Evolutionary conservation across 306 rosid species (phyloP).

Genomic region (Pterocarpus santalinus): DNA sequence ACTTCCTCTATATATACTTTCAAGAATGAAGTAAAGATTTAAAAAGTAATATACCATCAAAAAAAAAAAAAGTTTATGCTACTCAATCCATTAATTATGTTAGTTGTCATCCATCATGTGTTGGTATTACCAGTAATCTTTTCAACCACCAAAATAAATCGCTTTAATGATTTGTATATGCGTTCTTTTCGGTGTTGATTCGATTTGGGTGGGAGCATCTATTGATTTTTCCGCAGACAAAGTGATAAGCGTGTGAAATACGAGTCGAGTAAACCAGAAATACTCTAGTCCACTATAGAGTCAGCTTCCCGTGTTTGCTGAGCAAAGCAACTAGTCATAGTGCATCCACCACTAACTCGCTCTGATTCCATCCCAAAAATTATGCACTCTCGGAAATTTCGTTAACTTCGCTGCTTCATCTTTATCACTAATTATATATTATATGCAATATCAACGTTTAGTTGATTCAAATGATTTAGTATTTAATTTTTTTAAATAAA

Average conservation of each 20-base stretch:
- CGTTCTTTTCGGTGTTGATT: background rate
- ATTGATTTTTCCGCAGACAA: background rate
- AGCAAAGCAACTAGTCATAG: constrained; percentile 8
- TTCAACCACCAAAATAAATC: background rate
- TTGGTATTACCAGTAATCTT: background rate
- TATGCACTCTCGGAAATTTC: background rate
- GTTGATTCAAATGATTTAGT: too few species aligned
- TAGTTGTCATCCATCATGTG: too few species aligned
- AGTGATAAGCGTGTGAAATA: constrained; percentile 24
- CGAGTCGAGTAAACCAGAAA: constrained; percentile 12
- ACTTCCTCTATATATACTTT: background rate
- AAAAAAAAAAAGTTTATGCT: too few species aligned
- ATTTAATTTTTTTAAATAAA: too few species aligned
- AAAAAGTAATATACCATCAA: too few species aligned
- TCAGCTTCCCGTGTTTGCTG: constrained; percentile 18
- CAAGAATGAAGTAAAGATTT: too few species aligned
- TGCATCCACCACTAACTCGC: too few species aligned
- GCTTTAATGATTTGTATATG: background rate
- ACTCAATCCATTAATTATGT: too few species aligned
- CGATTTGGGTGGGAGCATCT: constrained; percentile 16
- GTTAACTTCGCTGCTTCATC: background rate
- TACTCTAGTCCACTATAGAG: constrained; percentile 9
- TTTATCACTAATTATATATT: too few species aligned
- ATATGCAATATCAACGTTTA: too few species aligned
- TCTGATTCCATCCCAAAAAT: too few species aligned